phyloP scores from a whole-genome alignment of 2,329 filamentous ascomycete genomes.

The Plenodomus tracheiphilus region DNA sequence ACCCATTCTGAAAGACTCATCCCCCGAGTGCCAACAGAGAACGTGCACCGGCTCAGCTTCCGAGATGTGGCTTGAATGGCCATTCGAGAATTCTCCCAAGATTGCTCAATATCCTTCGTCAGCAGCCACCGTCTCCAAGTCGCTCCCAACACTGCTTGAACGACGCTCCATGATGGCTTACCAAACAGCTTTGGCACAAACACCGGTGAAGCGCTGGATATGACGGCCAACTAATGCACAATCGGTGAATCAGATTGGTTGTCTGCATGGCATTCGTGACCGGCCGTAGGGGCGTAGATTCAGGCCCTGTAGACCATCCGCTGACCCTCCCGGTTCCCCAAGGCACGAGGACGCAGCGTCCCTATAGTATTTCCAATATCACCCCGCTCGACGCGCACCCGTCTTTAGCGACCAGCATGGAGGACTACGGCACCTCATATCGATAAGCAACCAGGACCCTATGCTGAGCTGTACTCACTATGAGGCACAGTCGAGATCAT shows the following conservation, averaged over 20 bases:
- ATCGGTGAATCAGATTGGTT: background rate
- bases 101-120: slow-evolving; percentile 10
- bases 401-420: background rate
- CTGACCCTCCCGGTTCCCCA: background rate
- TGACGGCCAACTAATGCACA: background rate
- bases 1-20: background rate
- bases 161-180: too few species aligned
- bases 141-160: background rate
- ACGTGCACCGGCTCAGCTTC: slow-evolving; percentile 4
- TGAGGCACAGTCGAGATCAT: background rate
- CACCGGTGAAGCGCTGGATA: background rate
- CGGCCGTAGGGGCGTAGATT: too few species aligned
- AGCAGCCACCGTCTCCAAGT: slow-evolving; percentile 5
- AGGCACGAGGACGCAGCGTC: background rate
- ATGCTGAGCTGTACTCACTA: background rate
- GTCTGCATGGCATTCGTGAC: background rate
- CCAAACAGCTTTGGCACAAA: too few species aligned
- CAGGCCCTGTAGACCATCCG: background rate
- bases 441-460: background rate
- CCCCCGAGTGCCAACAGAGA: background rate
- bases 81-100: slow-evolving; percentile 2
- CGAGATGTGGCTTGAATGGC: background rate
- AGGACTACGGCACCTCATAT: background rate
- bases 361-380: background rate
- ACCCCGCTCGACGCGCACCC: background rate